A percentile compares a stretch with the other conserved stretches of the same genome.
These are phyloP conservation scores for Taiwanofungus camphoratus DNA, from an alignment of 1,284 basidiomycete species.

Conservation along the genomic window DNA sequence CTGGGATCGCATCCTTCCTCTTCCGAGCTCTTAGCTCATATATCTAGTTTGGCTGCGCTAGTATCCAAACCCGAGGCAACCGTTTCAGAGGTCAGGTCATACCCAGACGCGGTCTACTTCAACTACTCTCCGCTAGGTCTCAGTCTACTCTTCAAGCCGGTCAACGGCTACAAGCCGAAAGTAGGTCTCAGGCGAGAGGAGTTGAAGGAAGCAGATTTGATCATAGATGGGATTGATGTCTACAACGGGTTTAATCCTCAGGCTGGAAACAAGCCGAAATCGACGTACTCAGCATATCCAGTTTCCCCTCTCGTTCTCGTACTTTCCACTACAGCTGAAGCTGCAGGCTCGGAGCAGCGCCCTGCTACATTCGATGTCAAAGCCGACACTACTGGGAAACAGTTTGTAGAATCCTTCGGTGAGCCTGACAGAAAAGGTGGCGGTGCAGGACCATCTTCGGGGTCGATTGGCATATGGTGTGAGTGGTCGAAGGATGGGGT, in stretches of 20 bases:
- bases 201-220: slow-evolving; percentile 43
- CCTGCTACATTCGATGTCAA: slow-evolving; percentile 40
- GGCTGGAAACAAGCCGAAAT: slow-evolving; percentile 27
- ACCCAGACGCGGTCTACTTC: slow-evolving; percentile 78
- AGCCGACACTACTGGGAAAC: slow-evolving; percentile 59
- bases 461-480: slow-evolving; percentile 88
- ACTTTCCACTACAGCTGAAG: slow-evolving; percentile 32
- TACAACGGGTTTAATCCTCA: slow-evolving; percentile 54
- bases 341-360: slow-evolving; percentile 33
- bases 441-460: slow-evolving; percentile 70
- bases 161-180: slow-evolving; percentile 53
- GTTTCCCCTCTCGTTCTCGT: slow-evolving; percentile 41
- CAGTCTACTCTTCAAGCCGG: slow-evolving; percentile 67
- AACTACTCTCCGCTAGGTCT: slow-evolving; percentile 77
- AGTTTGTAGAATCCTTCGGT: slow-evolving; percentile 68
- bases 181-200: slow-evolving; percentile 40
- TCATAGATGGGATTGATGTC: slow-evolving; percentile 71
- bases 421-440: slow-evolving; percentile 87
- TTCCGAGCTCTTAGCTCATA: slow-evolving; percentile 35
- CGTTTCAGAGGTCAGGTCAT: slow-evolving; percentile 67
- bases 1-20: slow-evolving; percentile 41
- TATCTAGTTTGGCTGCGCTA: slow-evolving; percentile 33
- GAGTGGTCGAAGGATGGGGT: slow-evolving; percentile 81
- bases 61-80: slow-evolving; percentile 18
- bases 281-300: slow-evolving; percentile 50